A percentile compares a stretch with the other conserved stretches of the same genome.
Conservation (phyloP, 371 early-diverging fungal species). For the Apophysomyces trapeziformis region DNA sequence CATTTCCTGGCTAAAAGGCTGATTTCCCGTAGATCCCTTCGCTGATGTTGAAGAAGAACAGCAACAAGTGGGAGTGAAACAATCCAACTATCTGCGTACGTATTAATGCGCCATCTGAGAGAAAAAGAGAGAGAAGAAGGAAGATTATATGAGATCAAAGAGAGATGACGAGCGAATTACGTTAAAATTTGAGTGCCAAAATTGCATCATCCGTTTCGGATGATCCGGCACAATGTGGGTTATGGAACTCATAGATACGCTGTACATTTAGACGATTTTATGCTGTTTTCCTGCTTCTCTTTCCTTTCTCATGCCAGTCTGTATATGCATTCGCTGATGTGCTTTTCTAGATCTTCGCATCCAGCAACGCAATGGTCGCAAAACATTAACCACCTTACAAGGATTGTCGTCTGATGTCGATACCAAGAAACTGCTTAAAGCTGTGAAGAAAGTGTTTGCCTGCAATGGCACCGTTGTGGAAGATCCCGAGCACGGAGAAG, state of each 20-base stretch:
- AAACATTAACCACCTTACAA: slow-evolving; percentile 94
- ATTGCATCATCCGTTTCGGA: slow-evolving; percentile 19
- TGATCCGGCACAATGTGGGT: slow-evolving; percentile 16
- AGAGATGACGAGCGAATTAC: background rate
- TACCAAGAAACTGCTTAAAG: slow-evolving; percentile 88
- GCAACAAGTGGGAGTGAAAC: slow-evolving; percentile 42
- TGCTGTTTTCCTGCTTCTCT: too few relatives aligned
- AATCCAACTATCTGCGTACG: slow-evolving; percentile 78
- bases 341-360: slow-evolving; percentile 84
- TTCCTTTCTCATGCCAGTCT: background rate
- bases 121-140: slow-evolving; percentile 14
- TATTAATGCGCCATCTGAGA: slow-evolving; percentile 19
- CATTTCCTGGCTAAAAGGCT: slow-evolving; percentile 15
- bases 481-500: slow-evolving; percentile 88
- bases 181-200: background rate
- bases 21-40: slow-evolving; percentile 67
- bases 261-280: background rate
- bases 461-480: slow-evolving; percentile 95
- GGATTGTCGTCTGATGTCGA: slow-evolving; percentile 88
- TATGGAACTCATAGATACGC: background rate
- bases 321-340: background rate
- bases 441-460: slow-evolving; percentile 94
- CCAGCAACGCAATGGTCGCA: slow-evolving; percentile 96
- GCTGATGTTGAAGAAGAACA: slow-evolving; percentile 76
- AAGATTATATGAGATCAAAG: slow-evolving; percentile 2